Conservation (phyloP, 2,329 filamentous ascomycete genomes). For the Leptoxyphium fumago region DNA sequence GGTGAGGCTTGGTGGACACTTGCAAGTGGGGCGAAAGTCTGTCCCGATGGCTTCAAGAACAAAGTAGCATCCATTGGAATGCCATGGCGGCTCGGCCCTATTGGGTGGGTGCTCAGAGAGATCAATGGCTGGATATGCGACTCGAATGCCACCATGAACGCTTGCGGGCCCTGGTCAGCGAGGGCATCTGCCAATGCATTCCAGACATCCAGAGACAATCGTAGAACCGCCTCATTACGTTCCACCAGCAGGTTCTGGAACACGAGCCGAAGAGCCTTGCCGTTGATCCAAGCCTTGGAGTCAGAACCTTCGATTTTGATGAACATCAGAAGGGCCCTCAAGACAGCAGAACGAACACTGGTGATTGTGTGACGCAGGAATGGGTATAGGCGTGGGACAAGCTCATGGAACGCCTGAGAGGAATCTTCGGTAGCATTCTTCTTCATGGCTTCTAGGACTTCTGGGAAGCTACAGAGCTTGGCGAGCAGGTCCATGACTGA, state of each 20-base stretch:
- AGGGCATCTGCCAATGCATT: constrained; percentile 58
- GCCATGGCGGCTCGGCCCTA: constrained; percentile 80
- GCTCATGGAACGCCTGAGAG: constrained; percentile 76
- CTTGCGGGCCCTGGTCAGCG: constrained; percentile 41
- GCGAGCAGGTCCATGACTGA: constrained; percentile 97
- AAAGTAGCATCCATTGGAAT: constrained; percentile 81
- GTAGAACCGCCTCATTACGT: constrained; percentile 68
- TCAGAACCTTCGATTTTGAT: constrained; percentile 66
- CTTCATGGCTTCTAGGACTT: constrained; percentile 91
- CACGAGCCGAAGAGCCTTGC: constrained; percentile 71
- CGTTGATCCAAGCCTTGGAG: constrained; percentile 82
- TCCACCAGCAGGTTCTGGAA: constrained; percentile 96
- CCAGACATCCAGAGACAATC: constrained; percentile 79
- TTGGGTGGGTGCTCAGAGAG: constrained; percentile 72
- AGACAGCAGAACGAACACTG: constrained; percentile 80
- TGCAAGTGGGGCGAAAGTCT: constrained; percentile 50
- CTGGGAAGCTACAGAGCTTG: constrained; percentile 84
- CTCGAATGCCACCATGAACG: constrained; percentile 59
- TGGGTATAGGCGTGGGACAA: constrained; percentile 87
- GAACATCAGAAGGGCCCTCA: constrained; percentile 87
- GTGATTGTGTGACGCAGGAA: constrained; percentile 96
- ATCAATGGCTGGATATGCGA: constrained; percentile 68
- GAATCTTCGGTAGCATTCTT: constrained; percentile 67
- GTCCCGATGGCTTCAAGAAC: constrained; percentile 87
- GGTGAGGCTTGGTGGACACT: constrained; percentile 27